These are phyloP conservation scores for Coemansia nantahalensis DNA, from an alignment of 192 early-diverging fungal genomes.

Conservation along the genomic window DNA sequence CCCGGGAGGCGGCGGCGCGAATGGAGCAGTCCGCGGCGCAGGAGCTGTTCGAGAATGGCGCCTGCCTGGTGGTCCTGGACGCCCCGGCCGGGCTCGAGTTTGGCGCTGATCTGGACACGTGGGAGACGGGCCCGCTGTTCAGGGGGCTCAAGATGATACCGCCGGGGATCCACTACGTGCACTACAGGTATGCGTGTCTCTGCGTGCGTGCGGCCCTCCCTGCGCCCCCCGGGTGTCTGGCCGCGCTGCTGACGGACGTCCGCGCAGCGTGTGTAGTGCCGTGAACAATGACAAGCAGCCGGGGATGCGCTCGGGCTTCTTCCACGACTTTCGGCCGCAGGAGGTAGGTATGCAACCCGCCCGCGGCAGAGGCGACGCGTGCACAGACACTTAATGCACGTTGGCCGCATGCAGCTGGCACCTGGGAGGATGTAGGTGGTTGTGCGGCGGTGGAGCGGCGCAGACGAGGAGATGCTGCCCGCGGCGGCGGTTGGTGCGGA, in stretches of 20 bases:
- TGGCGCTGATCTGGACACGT: constrained; percentile 88
- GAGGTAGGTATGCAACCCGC: constrained; percentile 39
- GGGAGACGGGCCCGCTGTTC: constrained; percentile 88
- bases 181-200: constrained; percentile 63
- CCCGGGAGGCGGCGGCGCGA: no score
- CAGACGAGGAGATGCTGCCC: constrained; percentile 65
- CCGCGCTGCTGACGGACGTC: no score
- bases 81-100: constrained; percentile 79
- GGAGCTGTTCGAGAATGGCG: constrained; percentile 72
- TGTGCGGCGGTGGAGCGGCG: constrained; percentile 75
- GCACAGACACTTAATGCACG: background rate
- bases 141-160: constrained; percentile 92
- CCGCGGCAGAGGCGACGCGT: no score
- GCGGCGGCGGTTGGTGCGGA: constrained; percentile 57
- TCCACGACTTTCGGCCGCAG: constrained; percentile 61
- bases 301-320: constrained; percentile 72
- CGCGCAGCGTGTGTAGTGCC: constrained; percentile 7
- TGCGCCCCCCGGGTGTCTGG: no score
- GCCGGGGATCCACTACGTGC: constrained; percentile 90
- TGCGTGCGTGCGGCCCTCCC: no score
- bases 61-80: constrained; percentile 76
- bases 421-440: constrained; percentile 58
- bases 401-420: no score
- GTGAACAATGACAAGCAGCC: constrained; percentile 38
- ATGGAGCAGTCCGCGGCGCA: constrained; percentile 88